phyloP scores from a whole-genome alignment of 2,329 filamentous ascomycete genomes.

The Aureobasidium subglaciale region DNA sequence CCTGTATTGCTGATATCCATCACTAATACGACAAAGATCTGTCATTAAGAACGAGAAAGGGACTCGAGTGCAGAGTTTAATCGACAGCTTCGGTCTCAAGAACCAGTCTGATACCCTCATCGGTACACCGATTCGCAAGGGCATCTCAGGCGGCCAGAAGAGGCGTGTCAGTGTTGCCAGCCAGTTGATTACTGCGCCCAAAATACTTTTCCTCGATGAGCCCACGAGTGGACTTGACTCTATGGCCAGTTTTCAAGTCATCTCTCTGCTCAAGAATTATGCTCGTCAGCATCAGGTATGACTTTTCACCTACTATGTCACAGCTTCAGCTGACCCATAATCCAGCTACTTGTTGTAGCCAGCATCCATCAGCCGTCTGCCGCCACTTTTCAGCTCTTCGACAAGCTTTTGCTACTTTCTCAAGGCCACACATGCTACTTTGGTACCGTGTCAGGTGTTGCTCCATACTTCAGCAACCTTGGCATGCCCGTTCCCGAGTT shows the following conservation, averaged over 20 bases:
- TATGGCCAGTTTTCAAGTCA: conserved; percentile 64
- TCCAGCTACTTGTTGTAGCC: conserved; percentile 32
- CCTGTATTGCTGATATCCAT: background rate
- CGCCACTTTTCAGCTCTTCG: conserved; percentile 67
- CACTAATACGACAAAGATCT: conserved; percentile 29
- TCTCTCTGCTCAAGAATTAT: conserved; percentile 59
- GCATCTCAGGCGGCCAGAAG: conserved; percentile 77
- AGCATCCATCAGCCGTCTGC: conserved; percentile 80
- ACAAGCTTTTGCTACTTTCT: conserved; percentile 66
- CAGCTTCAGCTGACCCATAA: background rate
- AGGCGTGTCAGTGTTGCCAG: conserved; percentile 68
- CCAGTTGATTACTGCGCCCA: conserved; percentile 69
- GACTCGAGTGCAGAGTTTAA: conserved; percentile 54
- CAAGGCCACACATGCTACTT: conserved; percentile 63
- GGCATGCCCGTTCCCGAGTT: conserved; percentile 56
- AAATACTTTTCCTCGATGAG: conserved; percentile 73
- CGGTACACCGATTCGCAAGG: conserved; percentile 72
- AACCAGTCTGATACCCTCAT: conserved; percentile 62
- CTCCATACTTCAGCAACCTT: conserved; percentile 52
- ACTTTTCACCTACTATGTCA: background rate
- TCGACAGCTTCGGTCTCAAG: conserved; percentile 63
- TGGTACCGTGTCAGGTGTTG: conserved; percentile 49
- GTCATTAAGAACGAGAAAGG: conserved; percentile 49
- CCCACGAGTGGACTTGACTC: conserved; percentile 77
- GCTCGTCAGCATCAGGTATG: conserved; percentile 56